These are phyloP conservation scores for Lyophyllum shimeji DNA, from an alignment of 768 basidiomycete species.

Conservation along the genomic window DNA sequence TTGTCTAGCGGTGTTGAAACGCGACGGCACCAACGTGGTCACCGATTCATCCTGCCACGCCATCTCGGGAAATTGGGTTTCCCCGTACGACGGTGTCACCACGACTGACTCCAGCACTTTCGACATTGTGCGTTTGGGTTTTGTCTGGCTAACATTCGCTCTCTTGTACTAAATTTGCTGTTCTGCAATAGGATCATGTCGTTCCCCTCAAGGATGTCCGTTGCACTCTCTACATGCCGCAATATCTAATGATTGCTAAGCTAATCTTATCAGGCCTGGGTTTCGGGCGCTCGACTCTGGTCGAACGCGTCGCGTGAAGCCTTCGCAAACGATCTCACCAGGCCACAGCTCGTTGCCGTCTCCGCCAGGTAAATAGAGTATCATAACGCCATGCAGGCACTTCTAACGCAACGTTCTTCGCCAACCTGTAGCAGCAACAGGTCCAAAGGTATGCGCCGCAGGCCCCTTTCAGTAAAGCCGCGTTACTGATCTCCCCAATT, in stretches of 20 bases:
- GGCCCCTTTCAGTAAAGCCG: not conserved
- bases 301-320: slow-evolving; percentile 47
- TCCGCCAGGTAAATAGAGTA: slow-evolving; percentile 32
- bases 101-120: slow-evolving; percentile 45
- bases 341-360: slow-evolving; percentile 54
- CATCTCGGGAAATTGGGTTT: slow-evolving; percentile 51
- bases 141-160: not conserved
- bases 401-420: not conserved
- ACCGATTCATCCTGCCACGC: slow-evolving; percentile 36
- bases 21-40: slow-evolving; percentile 45
- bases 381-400: too few relatives aligned
- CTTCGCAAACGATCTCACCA: slow-evolving; percentile 54
- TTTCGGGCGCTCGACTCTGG: slow-evolving; percentile 55
- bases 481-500: not conserved
- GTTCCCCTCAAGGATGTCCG: slow-evolving; percentile 52
- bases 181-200: slow-evolving; percentile 43
- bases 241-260: not conserved
- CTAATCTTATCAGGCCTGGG: slow-evolving; percentile 40
- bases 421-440: slow-evolving; percentile 36
- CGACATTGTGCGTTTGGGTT: slow-evolving; percentile 41
- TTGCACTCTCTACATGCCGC: not conserved
- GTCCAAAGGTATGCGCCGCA: slow-evolving; percentile 33
- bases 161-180: not conserved
- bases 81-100: slow-evolving; percentile 48
- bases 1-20: slow-evolving; percentile 38